Base-by-base conservation (phyloP, 768 basidiomycete genomes). In the Trametes cingulata region DNA sequence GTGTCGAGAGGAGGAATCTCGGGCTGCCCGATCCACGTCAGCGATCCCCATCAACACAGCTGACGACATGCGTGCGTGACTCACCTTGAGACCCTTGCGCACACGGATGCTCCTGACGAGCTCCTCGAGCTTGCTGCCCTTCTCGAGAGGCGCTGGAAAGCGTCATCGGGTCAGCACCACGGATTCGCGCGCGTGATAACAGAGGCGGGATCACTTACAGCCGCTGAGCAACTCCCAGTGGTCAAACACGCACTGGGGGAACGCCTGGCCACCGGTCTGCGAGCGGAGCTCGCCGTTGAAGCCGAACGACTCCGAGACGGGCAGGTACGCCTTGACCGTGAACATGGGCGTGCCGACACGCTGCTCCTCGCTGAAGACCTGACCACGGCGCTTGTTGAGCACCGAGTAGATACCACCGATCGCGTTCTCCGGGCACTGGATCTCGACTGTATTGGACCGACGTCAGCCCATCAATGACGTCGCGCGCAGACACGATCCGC, bases 351-450 rank as follows among this genome's bases (percentile, higher is more conserved):
- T 99, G 80, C 97, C 96, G 3, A 87, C 81, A 70, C 95, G 82
- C 78, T 98, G 97, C 77, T 98, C 96, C 77, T 98, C 92, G 67
- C 90, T 91, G 85, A 95, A 96, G 63, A 99, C 96, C 74, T 97
- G 95, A 65, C 96, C 96, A 85, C 95, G 92, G 73, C 95, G 91
- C 80, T 90, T 93, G 86, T 97, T 98, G 79, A 94, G 77, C 64
- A 84, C 85, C 55, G 82, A 85, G 87, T 98, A 98, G 77, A 98
- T 93, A 82, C 96, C 95, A 76, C 95, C 96, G 67, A 98, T 96
- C 61, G 92, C 95, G 73, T 84, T 91, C 76, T 97, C 96, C 56
- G 95, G 97, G 78, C 94, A 95, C 77, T 98, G 96, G 67, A 98
- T 95, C 76, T 99, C 97, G 73, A 95, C 95, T 91, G 68, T 20